Conservation (phyloP, 1,284 basidiomycete genomes). For the Tausonia pullulans region DNA sequence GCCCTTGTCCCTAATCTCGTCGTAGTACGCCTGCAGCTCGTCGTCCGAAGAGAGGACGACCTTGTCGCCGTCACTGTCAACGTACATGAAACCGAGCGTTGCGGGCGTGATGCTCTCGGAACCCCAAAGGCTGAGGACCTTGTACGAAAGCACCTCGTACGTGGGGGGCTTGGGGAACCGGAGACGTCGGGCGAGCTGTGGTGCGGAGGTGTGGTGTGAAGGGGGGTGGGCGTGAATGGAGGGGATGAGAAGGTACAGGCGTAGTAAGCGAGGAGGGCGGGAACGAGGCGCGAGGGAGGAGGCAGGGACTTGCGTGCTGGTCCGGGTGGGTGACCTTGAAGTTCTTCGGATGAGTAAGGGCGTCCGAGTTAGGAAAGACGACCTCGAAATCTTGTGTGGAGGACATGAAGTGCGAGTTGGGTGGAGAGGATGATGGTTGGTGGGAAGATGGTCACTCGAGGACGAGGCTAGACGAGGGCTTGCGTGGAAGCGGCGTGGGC, state of each 20-base stretch:
- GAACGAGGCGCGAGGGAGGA: neutral
- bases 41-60: slow-evolving; percentile 10
- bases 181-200: slow-evolving; percentile 13
- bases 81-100: slow-evolving; percentile 9
- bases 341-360: neutral
- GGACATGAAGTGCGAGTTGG: too few relatives aligned
- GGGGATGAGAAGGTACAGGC: neutral
- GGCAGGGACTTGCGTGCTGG: neutral
- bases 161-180: slow-evolving; percentile 11
- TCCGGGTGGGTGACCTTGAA: slow-evolving; percentile 10
- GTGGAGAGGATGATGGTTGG: too few relatives aligned
- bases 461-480: too few relatives aligned
- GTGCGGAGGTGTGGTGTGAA: neutral
- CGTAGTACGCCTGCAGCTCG: slow-evolving; percentile 7
- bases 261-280: neutral
- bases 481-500: too few relatives aligned
- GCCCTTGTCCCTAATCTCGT: slow-evolving; percentile 1
- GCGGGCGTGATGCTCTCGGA: neutral
- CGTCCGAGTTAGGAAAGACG: too few relatives aligned
- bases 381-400: too few relatives aligned
- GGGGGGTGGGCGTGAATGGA: neutral
- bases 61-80: slow-evolving; percentile 7
- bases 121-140: slow-evolving; percentile 8
- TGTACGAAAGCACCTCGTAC: neutral
- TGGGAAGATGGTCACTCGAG: too few relatives aligned